Percentiles rank a stretch among this genome's conserved stretches.
These are phyloP conservation scores for Boletus semigastroideus DNA, from an alignment of 1,284 basidiomycete species.

Conservation along the genomic window DNA sequence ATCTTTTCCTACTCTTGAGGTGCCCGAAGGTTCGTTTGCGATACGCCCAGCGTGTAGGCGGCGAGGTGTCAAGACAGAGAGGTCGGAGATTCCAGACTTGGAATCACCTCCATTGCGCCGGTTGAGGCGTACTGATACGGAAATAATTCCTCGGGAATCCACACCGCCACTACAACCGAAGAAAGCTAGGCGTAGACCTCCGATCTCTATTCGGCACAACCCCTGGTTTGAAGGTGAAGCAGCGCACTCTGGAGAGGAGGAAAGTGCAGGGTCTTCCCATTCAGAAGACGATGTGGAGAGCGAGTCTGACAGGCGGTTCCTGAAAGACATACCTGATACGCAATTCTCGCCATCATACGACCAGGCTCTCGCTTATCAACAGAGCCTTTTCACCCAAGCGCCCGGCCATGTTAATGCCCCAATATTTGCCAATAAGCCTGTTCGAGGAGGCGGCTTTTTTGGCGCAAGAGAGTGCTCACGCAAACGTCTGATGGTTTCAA, in stretches of 20 bases:
- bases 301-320: slow-evolving; percentile 69
- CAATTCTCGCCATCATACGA: slow-evolving; percentile 77
- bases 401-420: slow-evolving; percentile 47
- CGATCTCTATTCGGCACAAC: slow-evolving; percentile 44
- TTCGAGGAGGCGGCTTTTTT: slow-evolving; percentile 43
- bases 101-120: slow-evolving; percentile 45
- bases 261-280: slow-evolving; percentile 58
- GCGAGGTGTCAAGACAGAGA: slow-evolving; percentile 28
- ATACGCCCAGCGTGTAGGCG: slow-evolving; percentile 45
- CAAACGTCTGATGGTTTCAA: slow-evolving; percentile 43
- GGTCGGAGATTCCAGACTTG: slow-evolving; percentile 36
- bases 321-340: slow-evolving; percentile 64
- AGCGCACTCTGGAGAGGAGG: slow-evolving; percentile 77
- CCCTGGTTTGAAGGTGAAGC: slow-evolving; percentile 67
- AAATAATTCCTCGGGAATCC: slow-evolving; percentile 16
- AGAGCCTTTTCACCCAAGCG: slow-evolving; percentile 69
- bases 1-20: slow-evolving; percentile 18
- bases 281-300: slow-evolving; percentile 59
- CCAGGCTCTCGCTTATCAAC: slow-evolving; percentile 64
- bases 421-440: slow-evolving; percentile 51
- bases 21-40: slow-evolving; percentile 52
- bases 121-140: slow-evolving; percentile 36
- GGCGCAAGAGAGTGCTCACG: slow-evolving; percentile 23
- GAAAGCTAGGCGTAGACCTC: slow-evolving; percentile 33
- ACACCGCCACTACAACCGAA: slow-evolving; percentile 29